phyloP scores from a whole-genome alignment of 352 stramenopile species.

The Plasmopara halstedii region DNA sequence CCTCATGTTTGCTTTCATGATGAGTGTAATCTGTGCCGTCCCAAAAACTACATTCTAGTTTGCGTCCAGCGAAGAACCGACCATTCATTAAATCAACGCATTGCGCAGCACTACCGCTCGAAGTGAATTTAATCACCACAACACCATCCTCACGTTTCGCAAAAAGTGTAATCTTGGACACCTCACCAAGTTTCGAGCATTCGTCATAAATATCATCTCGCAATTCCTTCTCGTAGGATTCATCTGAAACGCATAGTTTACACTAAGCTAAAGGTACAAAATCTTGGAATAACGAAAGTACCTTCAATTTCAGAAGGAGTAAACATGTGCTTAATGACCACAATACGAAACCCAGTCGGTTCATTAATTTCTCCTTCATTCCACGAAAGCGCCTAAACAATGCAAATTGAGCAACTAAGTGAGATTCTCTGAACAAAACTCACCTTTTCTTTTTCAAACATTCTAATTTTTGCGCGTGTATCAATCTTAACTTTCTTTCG shows the following conservation, averaged over 20 bases:
- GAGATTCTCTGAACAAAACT: neutral
- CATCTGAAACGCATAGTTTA: constrained; percentile 24
- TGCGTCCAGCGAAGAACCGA: constrained; percentile 80
- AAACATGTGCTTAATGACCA: constrained; percentile 97
- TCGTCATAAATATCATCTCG: constrained; percentile 73
- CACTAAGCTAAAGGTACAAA: neutral
- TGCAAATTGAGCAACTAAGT: neutral
- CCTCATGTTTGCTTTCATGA: constrained; percentile 60
- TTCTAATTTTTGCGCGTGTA: constrained; percentile 79
- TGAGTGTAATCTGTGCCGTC: constrained; percentile 94
- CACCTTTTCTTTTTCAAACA: constrained; percentile 82
- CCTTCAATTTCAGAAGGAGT: constrained; percentile 78
- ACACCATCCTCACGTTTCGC: constrained; percentile 87
- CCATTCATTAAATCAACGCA: constrained; percentile 88
- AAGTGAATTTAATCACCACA: constrained; percentile 92
- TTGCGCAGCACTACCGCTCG: constrained; percentile 73
- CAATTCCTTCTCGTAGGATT: constrained; percentile 61
- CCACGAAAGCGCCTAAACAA: constrained; percentile 84
- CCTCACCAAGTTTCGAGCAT: constrained; percentile 82
- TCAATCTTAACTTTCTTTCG: constrained; percentile 77
- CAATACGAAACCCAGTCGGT: constrained; percentile 89
- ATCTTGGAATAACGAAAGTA: constrained; percentile 6
- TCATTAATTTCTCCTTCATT: constrained; percentile 92
- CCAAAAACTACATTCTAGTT: constrained; percentile 90
- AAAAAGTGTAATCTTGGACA: constrained; percentile 93